Evolutionary conservation across 805 yeast genomes (phyloP).

Genomic region (Metschnikowia baotianmanensis): DNA sequence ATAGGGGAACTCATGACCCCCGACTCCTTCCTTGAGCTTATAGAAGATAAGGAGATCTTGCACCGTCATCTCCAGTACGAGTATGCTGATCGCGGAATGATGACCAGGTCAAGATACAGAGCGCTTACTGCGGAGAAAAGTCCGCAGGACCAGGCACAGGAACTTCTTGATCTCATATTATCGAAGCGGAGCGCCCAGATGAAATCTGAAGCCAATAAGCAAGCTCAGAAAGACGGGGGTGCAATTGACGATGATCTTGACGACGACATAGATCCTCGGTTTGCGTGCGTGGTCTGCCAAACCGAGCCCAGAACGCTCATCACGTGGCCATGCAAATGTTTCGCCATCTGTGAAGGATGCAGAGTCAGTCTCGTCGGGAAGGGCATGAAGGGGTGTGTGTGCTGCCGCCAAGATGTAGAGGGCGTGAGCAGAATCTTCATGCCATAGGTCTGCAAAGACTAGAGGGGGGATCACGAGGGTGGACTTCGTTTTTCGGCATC

Average conservation of each 20-base stretch:
- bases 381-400: conserved; percentile 76
- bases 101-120: conserved; percentile 36
- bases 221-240: conserved; percentile 11
- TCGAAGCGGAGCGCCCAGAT: conserved; percentile 10
- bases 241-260: conserved; percentile 23
- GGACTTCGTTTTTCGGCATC: too few relatives aligned
- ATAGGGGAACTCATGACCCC: conserved; percentile 15
- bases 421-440: conserved; percentile 60
- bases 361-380: conserved; percentile 69
- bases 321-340: conserved; percentile 91
- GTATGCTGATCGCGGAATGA: conserved; percentile 15
- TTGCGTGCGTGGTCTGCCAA: conserved; percentile 80
- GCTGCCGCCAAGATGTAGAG: conserved; percentile 75
- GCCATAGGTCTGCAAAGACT: conserved; percentile 43
- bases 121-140: not conserved
- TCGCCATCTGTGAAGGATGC: conserved; percentile 85
- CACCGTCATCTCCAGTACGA: conserved; percentile 28
- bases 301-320: conserved; percentile 69
- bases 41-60: conserved; percentile 22
- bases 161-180: conserved; percentile 24
- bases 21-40: conserved; percentile 14
- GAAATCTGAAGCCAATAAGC: not conserved
- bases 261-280: conserved; percentile 30
- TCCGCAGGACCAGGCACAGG: conserved; percentile 9
- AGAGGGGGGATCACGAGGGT: too few relatives aligned